Evolutionary conservation across 257 asterid genomes (phyloP).

Genomic region (Capsicum chinense): DNA sequence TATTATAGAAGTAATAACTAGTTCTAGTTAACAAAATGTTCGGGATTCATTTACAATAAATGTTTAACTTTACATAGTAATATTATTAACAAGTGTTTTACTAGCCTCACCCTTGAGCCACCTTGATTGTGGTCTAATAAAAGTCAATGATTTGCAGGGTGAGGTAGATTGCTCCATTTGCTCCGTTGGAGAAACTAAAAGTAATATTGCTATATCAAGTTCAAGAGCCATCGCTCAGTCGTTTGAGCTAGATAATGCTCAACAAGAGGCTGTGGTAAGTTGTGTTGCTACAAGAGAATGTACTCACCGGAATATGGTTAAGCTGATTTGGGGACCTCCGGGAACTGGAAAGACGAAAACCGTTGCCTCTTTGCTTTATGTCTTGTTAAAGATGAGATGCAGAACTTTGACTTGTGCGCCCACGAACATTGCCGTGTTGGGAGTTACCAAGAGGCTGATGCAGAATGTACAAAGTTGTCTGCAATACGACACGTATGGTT

Average conservation of each 20-base stretch:
- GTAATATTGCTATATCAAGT: not conserved
- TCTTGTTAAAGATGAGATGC: conserved; percentile 40
- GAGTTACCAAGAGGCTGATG: conserved; percentile 44
- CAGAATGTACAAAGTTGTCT: conserved; percentile 31
- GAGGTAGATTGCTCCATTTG: conserved; percentile 45
- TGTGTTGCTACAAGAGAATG: conserved; percentile 47
- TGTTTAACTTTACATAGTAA: too few species aligned
- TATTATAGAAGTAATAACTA: too few species aligned
- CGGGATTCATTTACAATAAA: too few species aligned
- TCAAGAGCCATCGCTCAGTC: conserved; percentile 19
- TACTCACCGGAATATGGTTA: conserved; percentile 36
- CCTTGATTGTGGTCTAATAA: not conserved
- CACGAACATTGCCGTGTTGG: conserved; percentile 53
- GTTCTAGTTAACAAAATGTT: too few species aligned
- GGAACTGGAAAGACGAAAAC: conserved; percentile 66
- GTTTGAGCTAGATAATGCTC: conserved; percentile 46
- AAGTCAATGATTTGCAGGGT: conserved; percentile 31
- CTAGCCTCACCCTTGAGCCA: too few species aligned
- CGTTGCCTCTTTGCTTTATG: conserved; percentile 37
- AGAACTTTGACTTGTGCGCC: conserved; percentile 62
- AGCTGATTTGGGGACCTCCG: conserved; percentile 64
- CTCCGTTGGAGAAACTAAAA: not conserved
- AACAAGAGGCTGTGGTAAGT: conserved; percentile 44
- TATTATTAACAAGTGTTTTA: too few species aligned
- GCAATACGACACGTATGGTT: conserved; percentile 41